These are phyloP conservation scores for Colletotrichum sp. DNA, from an alignment of 2,329 filamentous ascomycete genomes.

Conservation along the genomic window DNA sequence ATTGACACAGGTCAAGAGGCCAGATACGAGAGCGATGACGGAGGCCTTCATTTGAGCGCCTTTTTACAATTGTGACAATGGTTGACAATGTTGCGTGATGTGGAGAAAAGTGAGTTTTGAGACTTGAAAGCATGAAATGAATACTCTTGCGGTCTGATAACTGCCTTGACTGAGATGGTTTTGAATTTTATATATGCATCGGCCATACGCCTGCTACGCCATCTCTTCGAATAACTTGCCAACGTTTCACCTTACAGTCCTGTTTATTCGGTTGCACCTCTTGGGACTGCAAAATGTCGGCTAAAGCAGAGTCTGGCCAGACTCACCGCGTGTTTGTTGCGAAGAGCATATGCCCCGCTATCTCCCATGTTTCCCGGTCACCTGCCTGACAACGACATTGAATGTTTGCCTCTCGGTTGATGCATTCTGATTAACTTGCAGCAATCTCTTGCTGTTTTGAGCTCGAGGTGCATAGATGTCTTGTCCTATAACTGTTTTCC, in stretches of 20 bases:
- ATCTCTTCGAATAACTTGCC: background rate
- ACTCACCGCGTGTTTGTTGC: background rate
- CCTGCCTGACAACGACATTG: background rate
- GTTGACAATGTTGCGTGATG: accelerated
- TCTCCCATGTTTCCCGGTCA: background rate
- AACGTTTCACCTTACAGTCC: accelerated
- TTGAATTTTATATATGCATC: background rate
- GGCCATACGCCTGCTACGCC: accelerated
- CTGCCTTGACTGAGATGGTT: background rate
- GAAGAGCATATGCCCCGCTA: background rate
- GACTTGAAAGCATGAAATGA: background rate
- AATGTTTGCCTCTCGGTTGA: background rate
- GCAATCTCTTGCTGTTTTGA: background rate
- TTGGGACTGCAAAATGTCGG: background rate
- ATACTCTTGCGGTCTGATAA: background rate
- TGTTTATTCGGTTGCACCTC: background rate
- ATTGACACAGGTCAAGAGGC: background rate
- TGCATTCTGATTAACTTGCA: background rate
- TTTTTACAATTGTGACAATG: background rate
- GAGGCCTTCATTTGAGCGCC: background rate
- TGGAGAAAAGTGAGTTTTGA: accelerated
- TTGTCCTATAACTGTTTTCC: background rate
- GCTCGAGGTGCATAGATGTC: background rate
- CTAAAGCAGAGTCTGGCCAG: background rate
- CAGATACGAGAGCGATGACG: background rate